Evolutionary conservation across 192 early-diverging fungal species (phyloP), one percentile per base, ranked within the genome.

Genomic region (Rhizophagus clarus): DNA sequence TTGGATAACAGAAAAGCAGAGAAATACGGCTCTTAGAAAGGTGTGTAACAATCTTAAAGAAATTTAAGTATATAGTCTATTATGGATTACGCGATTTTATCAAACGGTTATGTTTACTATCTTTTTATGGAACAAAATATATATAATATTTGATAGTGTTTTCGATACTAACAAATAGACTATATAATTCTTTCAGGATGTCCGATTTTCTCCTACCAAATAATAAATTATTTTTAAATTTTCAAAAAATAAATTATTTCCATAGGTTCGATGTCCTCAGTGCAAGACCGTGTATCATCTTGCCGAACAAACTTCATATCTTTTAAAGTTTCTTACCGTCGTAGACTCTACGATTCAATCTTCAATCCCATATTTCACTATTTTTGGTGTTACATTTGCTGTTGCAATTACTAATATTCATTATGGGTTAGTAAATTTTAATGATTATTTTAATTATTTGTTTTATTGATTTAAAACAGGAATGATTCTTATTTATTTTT

Each of bases 1-100:
- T 72, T 94, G 93, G 93, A 90, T 94, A 37, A 80, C 87, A 42
- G 92, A 93, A 82, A 93, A 90, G 60, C 89, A 93, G 17, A 85
- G 85, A n/a, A 81, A 82, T 34, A 83, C 84, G 60, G 83, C 86
- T 51, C 78, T 80, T 56, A 87, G 86, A 24, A 85, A 85, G 80
- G 89, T 86, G 80, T 61, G 76, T 17, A 28, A 40, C 37, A 40
- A 40, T 40, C 6, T 40, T 40, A 40, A n/a, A 31, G 4, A 60
- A 26, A 9, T 69, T 6, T 51, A 20, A 40, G 6, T 28, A 8
- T 42, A 22, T n/a, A 40, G n/a, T 12, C 11, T 28, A n/a, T 73
- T 73, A 42, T 3, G 34, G 34, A 37, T 37, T 37, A 37, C 34
- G 34, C 5, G 11, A 42, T 42, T 4, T 42, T 42, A 42, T 42